Evolutionary conservation across 2,329 filamentous ascomycete species (phyloP).

Genomic region (Lasiodiplodia sp.): DNA sequence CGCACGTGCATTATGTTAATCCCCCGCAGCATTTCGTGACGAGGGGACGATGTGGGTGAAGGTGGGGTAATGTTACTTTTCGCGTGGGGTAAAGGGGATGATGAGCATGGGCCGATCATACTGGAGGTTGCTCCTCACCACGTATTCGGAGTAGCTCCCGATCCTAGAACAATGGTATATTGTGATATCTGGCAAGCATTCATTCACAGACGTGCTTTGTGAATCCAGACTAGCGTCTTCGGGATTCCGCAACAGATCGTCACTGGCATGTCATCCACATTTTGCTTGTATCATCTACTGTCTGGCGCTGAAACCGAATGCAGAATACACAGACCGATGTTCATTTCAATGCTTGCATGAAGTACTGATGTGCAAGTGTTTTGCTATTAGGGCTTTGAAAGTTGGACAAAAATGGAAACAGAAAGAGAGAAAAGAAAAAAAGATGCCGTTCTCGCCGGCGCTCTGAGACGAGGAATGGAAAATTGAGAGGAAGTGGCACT

Average conservation of each 20-base stretch:
- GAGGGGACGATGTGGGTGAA: neutral
- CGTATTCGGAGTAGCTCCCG: neutral
- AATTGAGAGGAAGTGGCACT: too few species aligned
- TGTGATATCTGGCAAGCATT: neutral
- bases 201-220: neutral
- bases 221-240: neutral
- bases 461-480: neutral
- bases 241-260: neutral
- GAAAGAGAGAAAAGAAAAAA: too few species aligned
- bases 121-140: neutral
- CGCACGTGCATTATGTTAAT: neutral
- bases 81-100: conserved; percentile 17
- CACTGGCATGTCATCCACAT: neutral
- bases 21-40: neutral
- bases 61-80: conserved; percentile 18
- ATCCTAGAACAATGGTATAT: neutral
- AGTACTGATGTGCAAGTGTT: neutral
- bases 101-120: neutral
- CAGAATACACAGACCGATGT: neutral
- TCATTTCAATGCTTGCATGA: neutral
- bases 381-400: too few species aligned
- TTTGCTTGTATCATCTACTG: neutral
- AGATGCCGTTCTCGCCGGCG: too few species aligned
- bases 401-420: too few species aligned
- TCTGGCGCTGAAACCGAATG: neutral